Evolutionary conservation across 805 yeast species (phyloP), one percentile per base, ranked within the genome.

Genomic region (Metschnikowia anglica): DNA sequence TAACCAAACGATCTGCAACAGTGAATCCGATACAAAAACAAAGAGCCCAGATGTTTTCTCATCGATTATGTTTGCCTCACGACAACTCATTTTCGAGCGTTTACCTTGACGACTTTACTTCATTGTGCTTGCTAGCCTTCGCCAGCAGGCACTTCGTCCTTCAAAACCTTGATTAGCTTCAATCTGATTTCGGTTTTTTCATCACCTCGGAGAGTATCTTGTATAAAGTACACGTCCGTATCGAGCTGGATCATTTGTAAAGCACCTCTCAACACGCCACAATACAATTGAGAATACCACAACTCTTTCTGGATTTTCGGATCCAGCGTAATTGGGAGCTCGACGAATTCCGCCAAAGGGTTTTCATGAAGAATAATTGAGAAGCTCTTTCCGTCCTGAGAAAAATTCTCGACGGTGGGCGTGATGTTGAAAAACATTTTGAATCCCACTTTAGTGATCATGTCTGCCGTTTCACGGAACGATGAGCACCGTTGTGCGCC

Each of bases 121-220:
- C 29, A 12, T 26, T 10, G 9, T 2, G 13, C 23, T 7, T 24
- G n/a, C 41, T 62, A 84, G 51, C 90, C 97, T 63, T 93, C 98
- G 18, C 98, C 99, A 5, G 95, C 95, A 11, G 99, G 99, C 34
- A 93, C 84, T 67, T 93, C 99, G 60, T 93, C 99, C 58, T 85
- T 88, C 53, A 91, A 68, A 2, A 88, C 76, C 54, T 76, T 82
- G 36, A 81, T 69, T 51, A 93, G 69, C 54, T 80, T 81, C 34
- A 93, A 77, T 47, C 84, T 75, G 41, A 93, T 66, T 58, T 89
- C 97, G 0, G 97, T 91, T 20, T 66, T 68, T 10, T 81, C 82
- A 53, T 88, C 91, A 0, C 97, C 98, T 49, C 89, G 77, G 37
- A 93, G 69, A 2, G 75, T 80, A 59, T 93, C 99, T 52, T 83